Base-by-base conservation (phyloP, 1,284 basidiomycete genomes). In the Melampsora larici-populina region DNA sequence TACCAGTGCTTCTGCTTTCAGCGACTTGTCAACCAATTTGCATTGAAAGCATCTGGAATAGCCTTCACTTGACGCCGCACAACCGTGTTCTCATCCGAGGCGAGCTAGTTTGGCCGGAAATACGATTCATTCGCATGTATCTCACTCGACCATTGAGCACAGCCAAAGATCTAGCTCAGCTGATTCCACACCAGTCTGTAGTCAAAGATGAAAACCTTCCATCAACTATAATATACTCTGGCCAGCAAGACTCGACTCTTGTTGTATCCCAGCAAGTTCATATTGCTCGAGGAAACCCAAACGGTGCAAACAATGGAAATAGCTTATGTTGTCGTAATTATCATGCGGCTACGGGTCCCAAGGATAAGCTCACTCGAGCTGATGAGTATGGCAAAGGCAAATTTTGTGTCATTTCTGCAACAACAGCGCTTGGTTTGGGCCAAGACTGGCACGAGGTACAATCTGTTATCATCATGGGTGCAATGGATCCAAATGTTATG, bases 181-280 rank as follows among this genome's bases (percentile, higher is more conserved):
- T 36, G 4, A 36, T 36, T 36, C 33, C 8, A 8, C 33, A 36
- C 8, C 33, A 36, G 33, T 36, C 33, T 36, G 33, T 36, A 36
- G 33, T 36, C 33, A 36, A 36, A 36, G 33, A 36, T 36, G 33
- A 60, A 13, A n/a, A 70, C 3, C 13, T 70, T 21, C 51, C 62
- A 2, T 58, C 69, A 21, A 43, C 55, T 40, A 51, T 70, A 43
- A 43, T 70, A 15, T 70, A 70, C 55, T 60, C 51, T 24, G 69
- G 48, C 24, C 62, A 51, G 6, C 48, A 21, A 7, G 62, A 70
- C 29, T 49, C 26, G 2, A 70, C 69, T 5, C 36, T 60, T 46
- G 48, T 49, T 2, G 67, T 69, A 0, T 29, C 55, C 18, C 17
- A 69, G 18, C 29, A 33, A 6, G 62, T 70, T 70, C 18, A 49